Conservation (phyloP, 2,329 filamentous ascomycete species). For the Colletotrichum euphorbiae region DNA sequence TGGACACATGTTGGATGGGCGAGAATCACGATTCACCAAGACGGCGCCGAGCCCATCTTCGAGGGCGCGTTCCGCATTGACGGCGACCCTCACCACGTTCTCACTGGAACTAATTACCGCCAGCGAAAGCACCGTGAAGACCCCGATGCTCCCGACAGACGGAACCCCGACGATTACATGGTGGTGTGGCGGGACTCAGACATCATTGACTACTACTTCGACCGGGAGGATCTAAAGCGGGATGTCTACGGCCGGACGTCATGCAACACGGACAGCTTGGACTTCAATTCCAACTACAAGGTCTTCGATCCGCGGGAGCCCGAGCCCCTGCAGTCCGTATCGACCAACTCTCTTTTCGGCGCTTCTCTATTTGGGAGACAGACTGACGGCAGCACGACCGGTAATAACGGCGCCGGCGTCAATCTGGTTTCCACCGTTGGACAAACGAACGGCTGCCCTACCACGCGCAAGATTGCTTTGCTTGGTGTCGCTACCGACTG, state of each 20-base stretch:
- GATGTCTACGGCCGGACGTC: constrained; percentile 57
- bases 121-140: constrained; percentile 79
- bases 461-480: constrained; percentile 89
- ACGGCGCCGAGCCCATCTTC: constrained; percentile 84
- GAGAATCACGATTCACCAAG: constrained; percentile 79
- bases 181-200: constrained; percentile 94
- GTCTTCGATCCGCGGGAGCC: constrained; percentile 57
- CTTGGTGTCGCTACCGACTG: constrained; percentile 95
- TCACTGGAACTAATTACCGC: constrained; percentile 79
- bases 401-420: constrained; percentile 81
- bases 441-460: constrained; percentile 84
- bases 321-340: constrained; percentile 68
- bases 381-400: constrained; percentile 74
- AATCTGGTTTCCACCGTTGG: constrained; percentile 86
- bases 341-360: constrained; percentile 76
- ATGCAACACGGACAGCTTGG: constrained; percentile 81
- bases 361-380: constrained; percentile 79
- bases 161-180: constrained; percentile 78
- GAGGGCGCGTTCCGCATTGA: constrained; percentile 88
- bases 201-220: constrained; percentile 61
- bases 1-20: constrained; percentile 92
- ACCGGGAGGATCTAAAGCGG: constrained; percentile 74
- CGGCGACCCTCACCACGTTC: constrained; percentile 87
- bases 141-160: constrained; percentile 67
- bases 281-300: constrained; percentile 81